phyloP scores from a whole-genome alignment of 805 yeast genomes.

The Isabelozyma pseudorhagii region DNA sequence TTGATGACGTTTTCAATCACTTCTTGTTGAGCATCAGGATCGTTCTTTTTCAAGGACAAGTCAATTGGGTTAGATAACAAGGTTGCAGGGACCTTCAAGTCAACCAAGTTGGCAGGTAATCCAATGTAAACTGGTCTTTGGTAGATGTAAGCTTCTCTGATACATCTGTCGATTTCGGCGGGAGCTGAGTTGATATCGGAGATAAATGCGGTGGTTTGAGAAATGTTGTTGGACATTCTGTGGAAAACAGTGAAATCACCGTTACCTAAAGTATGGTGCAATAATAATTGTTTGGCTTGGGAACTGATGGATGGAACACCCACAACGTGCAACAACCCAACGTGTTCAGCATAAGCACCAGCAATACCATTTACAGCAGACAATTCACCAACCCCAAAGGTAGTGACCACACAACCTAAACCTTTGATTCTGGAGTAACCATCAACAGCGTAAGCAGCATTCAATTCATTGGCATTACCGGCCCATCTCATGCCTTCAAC shows the following conservation, averaged over 20 bases:
- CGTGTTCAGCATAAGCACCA: slow-evolving; percentile 87
- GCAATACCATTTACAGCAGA: slow-evolving; percentile 84
- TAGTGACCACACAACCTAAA: slow-evolving; percentile 70
- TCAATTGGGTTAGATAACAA: slow-evolving; percentile 65
- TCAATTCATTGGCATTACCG: slow-evolving; percentile 86
- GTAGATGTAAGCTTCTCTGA: slow-evolving; percentile 63
- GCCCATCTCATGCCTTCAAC: slow-evolving; percentile 82
- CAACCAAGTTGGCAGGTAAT: slow-evolving; percentile 78
- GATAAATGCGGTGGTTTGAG: slow-evolving; percentile 63
- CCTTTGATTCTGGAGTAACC: slow-evolving; percentile 85
- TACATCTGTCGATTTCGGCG: slow-evolving; percentile 67
- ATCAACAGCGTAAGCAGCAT: slow-evolving; percentile 86
- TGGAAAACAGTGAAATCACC: slow-evolving; percentile 78
- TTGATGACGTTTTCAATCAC: slow-evolving; percentile 39
- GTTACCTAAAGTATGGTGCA: slow-evolving; percentile 84
- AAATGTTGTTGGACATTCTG: slow-evolving; percentile 72
- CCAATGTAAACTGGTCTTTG: slow-evolving; percentile 85
- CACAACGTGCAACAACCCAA: slow-evolving; percentile 78
- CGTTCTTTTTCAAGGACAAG: slow-evolving; percentile 41
- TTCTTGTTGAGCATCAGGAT: slow-evolving; percentile 35
- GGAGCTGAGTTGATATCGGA: slow-evolving; percentile 67
- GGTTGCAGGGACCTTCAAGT: slow-evolving; percentile 54
- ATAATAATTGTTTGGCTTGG: slow-evolving; percentile 65
- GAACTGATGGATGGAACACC: slow-evolving; percentile 81
- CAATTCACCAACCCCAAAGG: slow-evolving; percentile 90